Evolutionary conservation across 2,329 filamentous ascomycete genomes (phyloP).

Genomic region (Dactylella cylindrospora): DNA sequence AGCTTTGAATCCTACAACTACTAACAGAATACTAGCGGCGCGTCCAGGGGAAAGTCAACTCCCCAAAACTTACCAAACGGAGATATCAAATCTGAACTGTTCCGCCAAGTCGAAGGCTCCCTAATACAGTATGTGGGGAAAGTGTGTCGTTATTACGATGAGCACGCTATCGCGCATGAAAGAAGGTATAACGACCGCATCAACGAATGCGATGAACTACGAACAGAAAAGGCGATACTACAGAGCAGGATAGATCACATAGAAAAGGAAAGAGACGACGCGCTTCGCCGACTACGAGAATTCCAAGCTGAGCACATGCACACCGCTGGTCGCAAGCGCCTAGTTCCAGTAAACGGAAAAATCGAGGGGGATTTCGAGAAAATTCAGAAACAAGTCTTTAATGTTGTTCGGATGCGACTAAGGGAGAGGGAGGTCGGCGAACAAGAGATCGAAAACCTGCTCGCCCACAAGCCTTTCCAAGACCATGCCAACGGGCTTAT

Average conservation of each 20-base stretch:
- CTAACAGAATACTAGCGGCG: too few species aligned
- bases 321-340: constrained; percentile 15
- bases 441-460: constrained; percentile 11
- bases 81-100: constrained; percentile 18
- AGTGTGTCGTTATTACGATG: constrained; percentile 24
- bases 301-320: constrained; percentile 40
- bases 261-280: constrained; percentile 28
- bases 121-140: constrained; percentile 24
- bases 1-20: too few species aligned
- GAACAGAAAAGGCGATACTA: constrained; percentile 18
- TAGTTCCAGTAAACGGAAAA: constrained; percentile 14
- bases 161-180: constrained; percentile 25
- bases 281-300: constrained; percentile 23
- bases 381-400: constrained; percentile 4
- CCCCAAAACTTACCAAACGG: too few species aligned
- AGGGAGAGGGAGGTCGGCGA: constrained; percentile 18
- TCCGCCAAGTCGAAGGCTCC: constrained; percentile 16
- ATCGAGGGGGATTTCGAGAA: constrained; percentile 25
- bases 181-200: constrained; percentile 20
- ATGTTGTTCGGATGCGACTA: constrained; percentile 18
- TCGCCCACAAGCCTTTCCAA: constrained; percentile 19
- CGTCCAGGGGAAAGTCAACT: too few species aligned
- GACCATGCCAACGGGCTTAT: constrained; percentile 22
- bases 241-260: constrained; percentile 16
- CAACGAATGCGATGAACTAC: constrained; percentile 22